phyloP scores from a whole-genome alignment of 1,284 basidiomycete species.

The Vanrija pseudolonga region DNA sequence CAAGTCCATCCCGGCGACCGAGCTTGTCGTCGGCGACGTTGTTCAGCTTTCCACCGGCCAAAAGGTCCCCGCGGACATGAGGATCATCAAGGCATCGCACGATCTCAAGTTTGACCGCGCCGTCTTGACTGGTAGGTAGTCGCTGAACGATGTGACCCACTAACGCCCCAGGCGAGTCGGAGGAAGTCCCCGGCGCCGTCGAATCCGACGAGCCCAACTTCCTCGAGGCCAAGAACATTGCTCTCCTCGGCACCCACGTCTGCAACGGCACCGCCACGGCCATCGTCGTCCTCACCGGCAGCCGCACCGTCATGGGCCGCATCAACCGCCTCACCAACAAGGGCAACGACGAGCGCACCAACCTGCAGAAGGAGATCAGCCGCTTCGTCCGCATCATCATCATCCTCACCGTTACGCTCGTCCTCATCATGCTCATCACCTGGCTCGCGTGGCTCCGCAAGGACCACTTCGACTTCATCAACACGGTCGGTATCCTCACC shows the following conservation, averaged over 20 bases:
- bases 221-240: slow-evolving; percentile 62
- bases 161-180: slow-evolving; percentile 52
- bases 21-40: slow-evolving; percentile 48
- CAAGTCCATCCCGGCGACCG: slow-evolving; percentile 31
- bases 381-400: slow-evolving; percentile 53
- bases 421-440: slow-evolving; percentile 53
- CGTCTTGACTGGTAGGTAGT: slow-evolving; percentile 55
- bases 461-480: slow-evolving; percentile 57
- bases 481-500: slow-evolving; percentile 57
- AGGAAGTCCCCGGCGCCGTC: slow-evolving; percentile 57
- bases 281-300: slow-evolving; percentile 59
- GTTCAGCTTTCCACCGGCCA: slow-evolving; percentile 46
- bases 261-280: slow-evolving; percentile 58
- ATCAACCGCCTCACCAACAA: slow-evolving; percentile 58
- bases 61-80: slow-evolving; percentile 54
- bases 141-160: no score
- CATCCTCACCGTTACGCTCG: slow-evolving; percentile 55
- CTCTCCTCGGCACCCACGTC: slow-evolving; percentile 62
- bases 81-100: slow-evolving; percentile 53
- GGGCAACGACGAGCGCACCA: slow-evolving; percentile 50
- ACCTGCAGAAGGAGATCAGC: slow-evolving; percentile 49
- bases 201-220: slow-evolving; percentile 58
- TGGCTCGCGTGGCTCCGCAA: slow-evolving; percentile 56
- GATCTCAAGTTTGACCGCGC: slow-evolving; percentile 62
- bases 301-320: slow-evolving; percentile 58